phyloP scores from a whole-genome alignment of 139 green algal species.

The Chlamydomonas sp. region DNA sequence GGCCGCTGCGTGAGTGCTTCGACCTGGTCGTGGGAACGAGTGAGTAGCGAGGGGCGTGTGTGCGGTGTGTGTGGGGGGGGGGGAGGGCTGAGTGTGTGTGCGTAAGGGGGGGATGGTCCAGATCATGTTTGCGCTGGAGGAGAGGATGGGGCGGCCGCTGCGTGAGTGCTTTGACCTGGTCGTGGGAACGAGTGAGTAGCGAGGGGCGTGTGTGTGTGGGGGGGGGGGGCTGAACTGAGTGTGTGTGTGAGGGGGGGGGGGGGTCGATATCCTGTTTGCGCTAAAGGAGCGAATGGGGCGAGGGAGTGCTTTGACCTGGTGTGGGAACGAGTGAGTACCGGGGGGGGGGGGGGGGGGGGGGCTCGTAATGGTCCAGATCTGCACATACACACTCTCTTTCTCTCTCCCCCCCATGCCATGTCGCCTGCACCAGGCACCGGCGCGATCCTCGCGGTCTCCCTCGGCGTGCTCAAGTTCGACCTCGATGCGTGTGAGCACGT shows the following conservation, averaged over 20 bases:
- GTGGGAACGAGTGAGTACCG: too few relatives aligned
- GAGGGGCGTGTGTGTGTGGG: too few relatives aligned
- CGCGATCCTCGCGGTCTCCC: slow-evolving; percentile 74
- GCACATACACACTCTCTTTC: background rate
- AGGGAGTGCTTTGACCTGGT: slow-evolving; percentile 86
- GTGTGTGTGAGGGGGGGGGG: slow-evolving; percentile 71
- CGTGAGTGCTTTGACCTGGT: slow-evolving; percentile 86
- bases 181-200: too few relatives aligned
- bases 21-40: slow-evolving; percentile 67
- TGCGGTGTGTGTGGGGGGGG: too few relatives aligned
- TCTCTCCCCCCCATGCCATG: background rate
- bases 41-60: too few relatives aligned
- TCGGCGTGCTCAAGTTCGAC: slow-evolving; percentile 59
- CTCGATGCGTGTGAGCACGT: slow-evolving; percentile 79
- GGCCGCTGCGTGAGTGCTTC: slow-evolving; percentile 73
- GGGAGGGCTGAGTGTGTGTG: too few relatives aligned
- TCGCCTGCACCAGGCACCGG: slow-evolving; percentile 73
- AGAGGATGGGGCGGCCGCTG: slow-evolving; percentile 47
- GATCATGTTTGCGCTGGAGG: slow-evolving; percentile 52
- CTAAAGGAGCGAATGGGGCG: slow-evolving; percentile 57
- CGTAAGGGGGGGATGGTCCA: slow-evolving; percentile 48
- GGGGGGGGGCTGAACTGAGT: too few relatives aligned
- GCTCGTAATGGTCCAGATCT: too few relatives aligned
- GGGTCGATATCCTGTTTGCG: slow-evolving; percentile 25
- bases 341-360: too few relatives aligned